These are phyloP conservation scores for Colletotrichum agaves DNA, from an alignment of 2,329 filamentous ascomycete species.

Conservation along the genomic window DNA sequence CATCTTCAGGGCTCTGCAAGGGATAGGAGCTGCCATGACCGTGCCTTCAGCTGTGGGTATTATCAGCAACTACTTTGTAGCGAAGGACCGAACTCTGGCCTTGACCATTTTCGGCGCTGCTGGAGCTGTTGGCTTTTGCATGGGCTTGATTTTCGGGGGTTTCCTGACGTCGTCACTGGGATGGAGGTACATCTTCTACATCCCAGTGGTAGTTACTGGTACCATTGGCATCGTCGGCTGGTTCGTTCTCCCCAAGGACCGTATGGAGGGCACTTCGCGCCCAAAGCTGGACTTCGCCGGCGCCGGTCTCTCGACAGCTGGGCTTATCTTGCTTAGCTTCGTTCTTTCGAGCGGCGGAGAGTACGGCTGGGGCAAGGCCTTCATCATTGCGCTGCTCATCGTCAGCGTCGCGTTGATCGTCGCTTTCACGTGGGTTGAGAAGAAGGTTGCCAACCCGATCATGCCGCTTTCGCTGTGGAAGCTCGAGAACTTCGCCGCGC, in stretches of 20 bases:
- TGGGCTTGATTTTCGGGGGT: constrained; percentile 24
- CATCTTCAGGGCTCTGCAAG: constrained; percentile 28
- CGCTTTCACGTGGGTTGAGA: constrained; percentile 52
- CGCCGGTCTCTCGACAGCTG: constrained; percentile 53
- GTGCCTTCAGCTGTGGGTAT: constrained; percentile 83
- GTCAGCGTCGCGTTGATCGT: constrained; percentile 50
- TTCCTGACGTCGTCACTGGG: constrained; percentile 31
- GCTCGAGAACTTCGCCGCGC: constrained; percentile 55
- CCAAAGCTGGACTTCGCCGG: constrained; percentile 54
- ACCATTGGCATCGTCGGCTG: constrained; percentile 41
- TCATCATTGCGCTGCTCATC: constrained; percentile 55
- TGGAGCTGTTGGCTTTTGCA: constrained; percentile 28
- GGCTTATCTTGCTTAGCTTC: constrained; percentile 55
- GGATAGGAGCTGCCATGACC: constrained; percentile 72
- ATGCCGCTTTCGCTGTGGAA: constrained; percentile 59
- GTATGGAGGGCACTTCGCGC: constrained; percentile 44
- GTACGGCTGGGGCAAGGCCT: constrained; percentile 57
- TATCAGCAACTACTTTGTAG: constrained; percentile 35
- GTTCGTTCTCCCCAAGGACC: constrained; percentile 51
- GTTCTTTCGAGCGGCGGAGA: constrained; percentile 56
- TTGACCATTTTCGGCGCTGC: constrained; percentile 31
- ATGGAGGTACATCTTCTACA: constrained; percentile 34
- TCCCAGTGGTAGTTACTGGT: constrained; percentile 54
- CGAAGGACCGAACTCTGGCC: constrained; percentile 20
- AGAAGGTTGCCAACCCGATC: constrained; percentile 55